These are phyloP conservation scores for Blepharisma japonicum DNA, from an alignment of 73 alveolate genomes.

Conservation along the genomic window DNA sequence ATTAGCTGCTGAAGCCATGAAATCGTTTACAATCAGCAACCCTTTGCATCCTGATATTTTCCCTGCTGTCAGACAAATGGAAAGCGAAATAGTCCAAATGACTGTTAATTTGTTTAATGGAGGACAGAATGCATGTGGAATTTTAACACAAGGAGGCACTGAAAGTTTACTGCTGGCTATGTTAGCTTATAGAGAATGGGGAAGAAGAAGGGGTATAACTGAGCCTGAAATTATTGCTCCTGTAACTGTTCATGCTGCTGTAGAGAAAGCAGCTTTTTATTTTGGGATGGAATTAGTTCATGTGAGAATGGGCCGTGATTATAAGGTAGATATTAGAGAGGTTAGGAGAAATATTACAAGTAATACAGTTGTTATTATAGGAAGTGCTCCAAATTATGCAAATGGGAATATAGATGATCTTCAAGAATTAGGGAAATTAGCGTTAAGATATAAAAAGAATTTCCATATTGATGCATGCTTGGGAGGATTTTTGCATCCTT, in stretches of 20 bases:
- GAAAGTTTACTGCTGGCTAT: constrained; percentile 89
- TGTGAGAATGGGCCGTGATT: constrained; percentile 62
- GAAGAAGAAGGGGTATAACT: constrained; percentile 34
- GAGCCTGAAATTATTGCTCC: constrained; percentile 67
- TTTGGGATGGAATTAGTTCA: constrained; percentile 76
- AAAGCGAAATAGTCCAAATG: constrained; percentile 88
- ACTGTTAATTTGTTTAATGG: constrained; percentile 91
- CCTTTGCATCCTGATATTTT: constrained; percentile 87
- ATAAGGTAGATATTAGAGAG: constrained; percentile 62
- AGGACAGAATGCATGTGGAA: constrained; percentile 83
- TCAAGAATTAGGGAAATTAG: constrained; percentile 72
- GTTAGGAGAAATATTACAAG: constrained; percentile 59
- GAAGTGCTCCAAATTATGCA: constrained; percentile 90
- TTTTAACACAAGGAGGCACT: constrained; percentile 96
- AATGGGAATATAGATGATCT: constrained; percentile 91
- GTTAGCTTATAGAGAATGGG: constrained; percentile 76
- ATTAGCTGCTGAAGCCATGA: constrained; percentile 59
- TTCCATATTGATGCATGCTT: constrained; percentile 90
- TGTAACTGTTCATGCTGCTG: constrained; percentile 94
- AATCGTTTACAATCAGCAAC: constrained; percentile 70
- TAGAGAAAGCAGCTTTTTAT: constrained; percentile 88
- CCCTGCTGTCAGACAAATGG: constrained; percentile 75
- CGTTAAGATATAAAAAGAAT: constrained; percentile 61
- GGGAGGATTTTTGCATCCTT: constrained; percentile 96
- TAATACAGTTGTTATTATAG: constrained; percentile 84